Percentiles rank a stretch among this genome's conserved stretches.
Evolutionary conservation across 2,329 filamentous ascomycete genomes (phyloP).

Genomic region (Fusarium sp.): DNA sequence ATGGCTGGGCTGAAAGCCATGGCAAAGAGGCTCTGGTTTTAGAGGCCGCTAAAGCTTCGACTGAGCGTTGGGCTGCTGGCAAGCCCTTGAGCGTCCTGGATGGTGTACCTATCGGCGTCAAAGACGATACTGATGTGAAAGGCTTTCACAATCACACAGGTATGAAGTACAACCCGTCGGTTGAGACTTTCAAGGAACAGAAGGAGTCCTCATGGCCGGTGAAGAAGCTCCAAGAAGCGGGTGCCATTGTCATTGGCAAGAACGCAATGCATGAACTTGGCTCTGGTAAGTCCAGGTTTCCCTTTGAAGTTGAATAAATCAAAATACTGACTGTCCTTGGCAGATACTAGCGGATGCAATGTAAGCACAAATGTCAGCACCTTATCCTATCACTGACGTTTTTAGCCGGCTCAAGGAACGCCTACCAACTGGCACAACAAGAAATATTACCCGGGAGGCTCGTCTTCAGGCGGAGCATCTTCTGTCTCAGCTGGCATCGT

Average conservation of each 20-base stretch:
- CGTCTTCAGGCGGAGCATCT: slow-evolving; percentile 80
- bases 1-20: slow-evolving; percentile 77
- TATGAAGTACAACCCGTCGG: slow-evolving; percentile 67
- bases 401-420: slow-evolving; percentile 72
- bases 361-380: slow-evolving; percentile 46
- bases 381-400: slow-evolving; percentile 52
- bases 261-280: slow-evolving; percentile 85
- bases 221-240: slow-evolving; percentile 75
- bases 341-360: slow-evolving; percentile 86
- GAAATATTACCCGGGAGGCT: slow-evolving; percentile 82
- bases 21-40: slow-evolving; percentile 67
- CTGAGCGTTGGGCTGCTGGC: slow-evolving; percentile 75
- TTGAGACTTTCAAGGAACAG: slow-evolving; percentile 61
- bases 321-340: slow-evolving; percentile 23
- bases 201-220: slow-evolving; percentile 76
- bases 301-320: slow-evolving; percentile 11
- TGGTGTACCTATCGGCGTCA: slow-evolving; percentile 84
- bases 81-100: slow-evolving; percentile 76
- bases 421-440: slow-evolving; percentile 82
- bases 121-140: slow-evolving; percentile 80
- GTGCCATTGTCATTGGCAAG: slow-evolving; percentile 80
- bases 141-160: slow-evolving; percentile 77
- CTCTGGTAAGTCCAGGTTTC: slow-evolving; percentile 63
- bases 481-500: slow-evolving; percentile 76
- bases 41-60: slow-evolving; percentile 77